Base-by-base conservation (phyloP, 768 basidiomycete genomes). In the Pulveroboletus sp. region DNA sequence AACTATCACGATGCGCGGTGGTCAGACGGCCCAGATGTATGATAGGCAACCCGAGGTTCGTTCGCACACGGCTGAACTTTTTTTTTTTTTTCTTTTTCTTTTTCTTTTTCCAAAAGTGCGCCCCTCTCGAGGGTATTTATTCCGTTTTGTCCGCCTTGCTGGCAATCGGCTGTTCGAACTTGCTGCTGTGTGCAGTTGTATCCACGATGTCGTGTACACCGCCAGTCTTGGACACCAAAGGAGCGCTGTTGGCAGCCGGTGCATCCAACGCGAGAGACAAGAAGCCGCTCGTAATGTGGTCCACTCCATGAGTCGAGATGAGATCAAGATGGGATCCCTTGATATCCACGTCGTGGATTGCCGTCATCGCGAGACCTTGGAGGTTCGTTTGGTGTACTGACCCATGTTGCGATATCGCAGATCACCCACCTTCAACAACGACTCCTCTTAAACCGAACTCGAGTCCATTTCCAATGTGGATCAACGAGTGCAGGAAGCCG, bases 361-460 rank as follows among this genome's bases (percentile, higher is more conserved):
- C 54, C 1, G 50, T 8, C 11, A 61, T 2, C 3, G 66, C 63
- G 26, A 67, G 65, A 40, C 66, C 66, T 66, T 35, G 43, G 30
- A 26, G 28, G 1, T 5, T 6, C 38, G 18, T 1, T 26, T 32
- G 18, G n/a, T 7, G 6, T 27, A 38, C 10, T 18, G 18, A 8
- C 49, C n/a, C 1, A 7, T 12, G 6, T 8, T 8, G 11, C 24
- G 24, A 3, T 8, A 14, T 24, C 28, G 8, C 6, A 35, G 2
- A 11, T 7, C 21, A 31, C 52, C 6, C n/a, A 81, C 85, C 86
- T 73, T 87, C 85, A 4, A 75, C 76, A 1, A 82, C 57, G 60
- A 85, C 71, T 1, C 84, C 86, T 12, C 75, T 78, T 32, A 86
- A 43, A 9, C 75, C 75, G 50, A 87, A 86, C 63, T 87, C 86